These are phyloP conservation scores for Fraxinus latifolia DNA, from an alignment of 305 asterid genomes.

Conservation along the genomic window DNA sequence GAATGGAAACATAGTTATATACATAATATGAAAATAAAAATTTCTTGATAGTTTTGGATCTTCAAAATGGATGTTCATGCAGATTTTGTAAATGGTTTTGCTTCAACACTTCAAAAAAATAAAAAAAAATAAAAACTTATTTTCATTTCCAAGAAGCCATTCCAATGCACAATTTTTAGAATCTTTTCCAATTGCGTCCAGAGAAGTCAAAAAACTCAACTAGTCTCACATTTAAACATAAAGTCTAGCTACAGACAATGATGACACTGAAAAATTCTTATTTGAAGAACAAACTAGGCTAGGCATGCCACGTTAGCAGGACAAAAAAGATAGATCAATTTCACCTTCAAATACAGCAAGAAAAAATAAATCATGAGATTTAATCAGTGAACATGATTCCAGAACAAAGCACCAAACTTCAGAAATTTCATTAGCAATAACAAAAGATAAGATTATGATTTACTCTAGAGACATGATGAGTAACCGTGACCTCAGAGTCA, in stretches of 20 bases:
- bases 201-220: conserved; percentile 2
- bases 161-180: conserved; percentile 9
- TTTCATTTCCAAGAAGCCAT: background rate
- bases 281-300: conserved; percentile 11
- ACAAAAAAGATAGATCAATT: conserved; percentile 16
- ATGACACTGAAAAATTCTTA: conserved; percentile 7
- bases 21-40: background rate
- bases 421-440: conserved; percentile 1
- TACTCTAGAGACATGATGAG: background rate
- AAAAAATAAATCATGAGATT: background rate
- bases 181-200: background rate
- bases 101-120: background rate
- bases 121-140: too few species aligned
- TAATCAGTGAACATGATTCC: conserved; percentile 11
- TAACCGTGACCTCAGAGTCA: background rate
- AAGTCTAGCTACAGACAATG: background rate
- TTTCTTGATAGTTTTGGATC: background rate
- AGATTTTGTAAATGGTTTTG: background rate
- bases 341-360: conserved; percentile 16
- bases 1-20: background rate
- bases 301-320: conserved; percentile 22
- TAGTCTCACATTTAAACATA: background rate
- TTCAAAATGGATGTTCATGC: conserved; percentile 1
- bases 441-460: background rate
- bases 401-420: background rate